Evolutionary conservation across 2,329 filamentous ascomycete species (phyloP), one percentile per base, ranked within the genome.

Genomic region (Fusarium napiforme): DNA sequence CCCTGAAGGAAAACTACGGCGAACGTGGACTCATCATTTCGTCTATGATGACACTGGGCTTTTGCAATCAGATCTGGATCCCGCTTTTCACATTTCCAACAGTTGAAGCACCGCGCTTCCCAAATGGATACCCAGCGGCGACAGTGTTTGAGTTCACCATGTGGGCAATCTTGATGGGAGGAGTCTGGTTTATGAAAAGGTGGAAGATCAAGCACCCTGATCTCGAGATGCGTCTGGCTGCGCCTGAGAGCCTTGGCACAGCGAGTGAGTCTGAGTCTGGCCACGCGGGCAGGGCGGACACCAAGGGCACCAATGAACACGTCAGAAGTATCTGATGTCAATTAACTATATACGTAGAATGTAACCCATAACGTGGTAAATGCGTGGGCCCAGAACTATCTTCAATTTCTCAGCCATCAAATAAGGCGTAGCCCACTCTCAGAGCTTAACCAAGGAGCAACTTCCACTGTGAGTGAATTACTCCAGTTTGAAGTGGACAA

Each of bases 11-110:
- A 0, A 65, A 64, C 11, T 64, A 65, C 2, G 63, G 60, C 4
- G 63, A 65, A 28, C 4, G 63, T 2, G 60, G 63, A 1, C 47
- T 64, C 14, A 65, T 65, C 0, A 65, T 65, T 4, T 65, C 63
- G 2, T 65, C 63, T 0, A 65, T 65, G 60, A 65, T 65, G 63
- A 65, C 63, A 1, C 18, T 65, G 3, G 63, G 63, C 8, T 64
- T 64, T 4, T 65, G 60, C 7, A 65, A 65, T 1, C 63, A 65
- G 28, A 65, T 65, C 3, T 65, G 63, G 63, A 65, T 65, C 2
- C 63, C 63, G 0, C 60, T 65, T 0, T 65, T 65, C 16, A 65
- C 60, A 0, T 65, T 65, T 10, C 63, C 63, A 7, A 64, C 63
- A 0, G 40, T 65, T 1, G 47, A 64, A 14, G 63, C 63, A 5